Conservation (phyloP, 768 basidiomycete species). For the Suillus americanus region DNA sequence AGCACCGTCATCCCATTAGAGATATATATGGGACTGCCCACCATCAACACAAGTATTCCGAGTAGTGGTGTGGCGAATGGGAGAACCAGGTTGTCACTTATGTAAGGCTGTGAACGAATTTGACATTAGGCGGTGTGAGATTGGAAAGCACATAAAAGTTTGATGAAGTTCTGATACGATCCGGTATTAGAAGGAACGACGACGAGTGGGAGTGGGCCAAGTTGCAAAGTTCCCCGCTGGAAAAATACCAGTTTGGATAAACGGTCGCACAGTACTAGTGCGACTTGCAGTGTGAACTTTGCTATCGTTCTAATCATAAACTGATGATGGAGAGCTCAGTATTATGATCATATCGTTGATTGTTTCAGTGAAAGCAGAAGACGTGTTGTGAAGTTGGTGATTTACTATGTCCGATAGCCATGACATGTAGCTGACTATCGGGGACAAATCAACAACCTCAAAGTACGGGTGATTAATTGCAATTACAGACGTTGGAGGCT, state of each 20-base stretch:
- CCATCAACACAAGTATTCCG: conserved; percentile 77
- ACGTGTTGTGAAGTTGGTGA: background rate
- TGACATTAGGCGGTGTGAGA: too few species aligned
- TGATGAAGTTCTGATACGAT: background rate
- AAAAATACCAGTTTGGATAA: background rate
- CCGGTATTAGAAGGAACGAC: too few species aligned
- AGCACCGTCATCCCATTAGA: conserved; percentile 95
- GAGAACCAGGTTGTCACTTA: background rate
- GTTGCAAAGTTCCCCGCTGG: background rate
- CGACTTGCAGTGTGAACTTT: background rate
- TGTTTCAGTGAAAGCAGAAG: background rate
- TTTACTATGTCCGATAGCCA: background rate
- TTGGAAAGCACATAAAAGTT: background rate
- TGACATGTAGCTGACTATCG: too few species aligned
- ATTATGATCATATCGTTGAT: background rate
- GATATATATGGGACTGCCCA: conserved; percentile 95
- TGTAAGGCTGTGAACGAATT: background rate
- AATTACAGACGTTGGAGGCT: background rate
- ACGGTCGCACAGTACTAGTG: background rate
- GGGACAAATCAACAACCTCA: background rate
- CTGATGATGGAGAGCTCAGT: background rate
- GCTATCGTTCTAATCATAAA: background rate
- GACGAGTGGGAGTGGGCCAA: too few species aligned
- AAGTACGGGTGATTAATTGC: background rate
- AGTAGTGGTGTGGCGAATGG: background rate